Evolutionary conservation across 345 rosid species (phyloP).

Genomic region (Streptanthus diversifolius): DNA sequence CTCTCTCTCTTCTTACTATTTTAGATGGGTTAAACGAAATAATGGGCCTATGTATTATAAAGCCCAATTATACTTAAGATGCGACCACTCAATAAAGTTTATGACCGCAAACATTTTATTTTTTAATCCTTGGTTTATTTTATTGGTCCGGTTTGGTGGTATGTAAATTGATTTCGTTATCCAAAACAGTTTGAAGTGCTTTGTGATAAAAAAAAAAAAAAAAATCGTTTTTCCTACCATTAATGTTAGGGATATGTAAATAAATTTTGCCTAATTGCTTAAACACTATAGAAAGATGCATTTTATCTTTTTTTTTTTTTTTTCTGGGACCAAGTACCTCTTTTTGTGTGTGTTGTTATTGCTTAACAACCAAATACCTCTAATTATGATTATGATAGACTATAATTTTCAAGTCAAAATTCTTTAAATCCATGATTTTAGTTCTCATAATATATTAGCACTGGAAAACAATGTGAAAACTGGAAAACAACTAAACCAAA

Average conservation of each 20-base stretch:
- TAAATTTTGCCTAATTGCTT: too few species aligned
- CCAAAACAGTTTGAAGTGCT: not conserved
- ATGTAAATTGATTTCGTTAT: not conserved
- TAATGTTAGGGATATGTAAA: not conserved
- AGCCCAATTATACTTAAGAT: conserved; percentile 7
- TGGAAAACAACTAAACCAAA: not conserved
- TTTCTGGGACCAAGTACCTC: not conserved
- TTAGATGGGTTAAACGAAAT: not conserved
- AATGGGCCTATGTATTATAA: not conserved
- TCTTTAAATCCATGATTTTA: not conserved
- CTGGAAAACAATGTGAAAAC: not conserved
- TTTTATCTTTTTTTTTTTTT: not conserved
- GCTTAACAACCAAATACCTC: too few species aligned
- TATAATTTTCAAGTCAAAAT: not conserved
- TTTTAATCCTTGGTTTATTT: not conserved
- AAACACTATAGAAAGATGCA: not conserved
- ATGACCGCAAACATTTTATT: not conserved
- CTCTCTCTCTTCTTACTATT: not conserved
- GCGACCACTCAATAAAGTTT: not conserved
- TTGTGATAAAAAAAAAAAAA: not conserved
- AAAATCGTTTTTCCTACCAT: not conserved
- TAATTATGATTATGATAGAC: not conserved
- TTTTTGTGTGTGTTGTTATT: not conserved
- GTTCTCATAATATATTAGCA: not conserved
- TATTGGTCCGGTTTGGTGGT: not conserved